Percentiles rank a stretch among this genome's conserved stretches.
Conservation (phyloP, 2,329 filamentous ascomycete species). For the Fusarium coicis region DNA sequence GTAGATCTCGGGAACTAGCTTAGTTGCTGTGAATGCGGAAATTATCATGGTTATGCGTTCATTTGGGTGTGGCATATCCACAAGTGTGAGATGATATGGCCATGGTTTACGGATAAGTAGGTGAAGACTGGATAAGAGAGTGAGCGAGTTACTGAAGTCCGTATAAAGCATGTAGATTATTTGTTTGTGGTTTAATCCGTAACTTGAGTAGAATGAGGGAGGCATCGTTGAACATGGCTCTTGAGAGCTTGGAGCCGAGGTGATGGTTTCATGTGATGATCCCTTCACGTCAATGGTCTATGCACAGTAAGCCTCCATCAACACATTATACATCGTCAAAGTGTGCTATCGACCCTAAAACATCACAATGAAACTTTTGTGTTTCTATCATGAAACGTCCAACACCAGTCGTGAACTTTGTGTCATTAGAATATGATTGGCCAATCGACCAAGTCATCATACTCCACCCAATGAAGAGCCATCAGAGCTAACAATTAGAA, state of each 20-base stretch:
- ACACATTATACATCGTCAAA: not conserved
- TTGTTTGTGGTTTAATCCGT: not conserved
- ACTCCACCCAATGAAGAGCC: conserved; percentile 21
- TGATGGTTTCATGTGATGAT: not conserved
- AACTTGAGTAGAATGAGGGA: not conserved
- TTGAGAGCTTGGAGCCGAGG: not conserved
- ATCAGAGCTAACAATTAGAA: conserved; percentile 33
- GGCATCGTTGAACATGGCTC: not conserved
- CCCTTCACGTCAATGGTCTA: not conserved
- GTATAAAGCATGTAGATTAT: not conserved
- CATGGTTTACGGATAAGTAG: not conserved
- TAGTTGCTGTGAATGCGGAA: conserved; percentile 13
- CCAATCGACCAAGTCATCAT: conserved; percentile 6
- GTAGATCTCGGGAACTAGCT: conserved; percentile 23
- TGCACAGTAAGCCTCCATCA: not conserved
- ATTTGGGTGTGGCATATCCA: not conserved
- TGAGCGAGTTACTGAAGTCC: not conserved
- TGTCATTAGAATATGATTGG: conserved; percentile 18
- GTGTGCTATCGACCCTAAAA: not conserved
- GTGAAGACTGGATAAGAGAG: not conserved
- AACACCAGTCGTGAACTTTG: not conserved
- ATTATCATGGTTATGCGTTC: conserved; percentile 4
- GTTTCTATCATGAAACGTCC: conserved; percentile 6
- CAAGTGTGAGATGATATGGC: not conserved
- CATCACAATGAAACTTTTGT: not conserved